A percentile compares a stretch with the other conserved stretches of the same genome.
phyloP scores from a whole-genome alignment of 2,329 filamentous ascomycete genomes.

The Geosmithia putterillii region DNA sequence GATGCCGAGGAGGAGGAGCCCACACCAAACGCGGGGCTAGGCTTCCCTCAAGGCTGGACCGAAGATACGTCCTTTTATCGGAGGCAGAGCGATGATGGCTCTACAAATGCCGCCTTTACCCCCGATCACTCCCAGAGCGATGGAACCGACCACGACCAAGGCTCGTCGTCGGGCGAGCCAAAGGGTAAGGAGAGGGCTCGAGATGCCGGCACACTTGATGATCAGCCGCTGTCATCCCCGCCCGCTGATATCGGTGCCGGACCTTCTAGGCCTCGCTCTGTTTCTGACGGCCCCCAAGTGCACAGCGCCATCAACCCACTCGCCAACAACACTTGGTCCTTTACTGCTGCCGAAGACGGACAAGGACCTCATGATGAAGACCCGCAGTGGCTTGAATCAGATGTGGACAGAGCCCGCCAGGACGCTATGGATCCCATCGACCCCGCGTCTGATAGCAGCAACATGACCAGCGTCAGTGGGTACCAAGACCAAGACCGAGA shows the following conservation, averaged over 20 bases:
- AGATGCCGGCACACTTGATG: not conserved
- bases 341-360: constrained; percentile 11
- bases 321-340: constrained; percentile 50
- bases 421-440: not conserved
- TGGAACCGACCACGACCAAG: not conserved
- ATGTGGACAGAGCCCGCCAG: not conserved
- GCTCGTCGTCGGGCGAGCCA: not conserved
- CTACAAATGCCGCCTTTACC: not conserved
- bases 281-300: constrained; percentile 42
- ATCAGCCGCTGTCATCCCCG: not conserved
- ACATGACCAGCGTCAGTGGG: not conserved
- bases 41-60: not conserved
- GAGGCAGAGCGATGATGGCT: not conserved
- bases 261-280: constrained; percentile 33
- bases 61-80: not conserved
- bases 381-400: not conserved
- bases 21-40: not conserved
- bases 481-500: not conserved
- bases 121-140: not conserved
- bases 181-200: constrained; percentile 14
- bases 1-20: not conserved
- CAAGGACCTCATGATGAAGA: not conserved
- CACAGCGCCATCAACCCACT: constrained; percentile 34
- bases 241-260: constrained; percentile 4
- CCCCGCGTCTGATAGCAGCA: not conserved